Conservation (phyloP, 2,329 filamentous ascomycete genomes). For the Botryosphaeria dothidea region DNA sequence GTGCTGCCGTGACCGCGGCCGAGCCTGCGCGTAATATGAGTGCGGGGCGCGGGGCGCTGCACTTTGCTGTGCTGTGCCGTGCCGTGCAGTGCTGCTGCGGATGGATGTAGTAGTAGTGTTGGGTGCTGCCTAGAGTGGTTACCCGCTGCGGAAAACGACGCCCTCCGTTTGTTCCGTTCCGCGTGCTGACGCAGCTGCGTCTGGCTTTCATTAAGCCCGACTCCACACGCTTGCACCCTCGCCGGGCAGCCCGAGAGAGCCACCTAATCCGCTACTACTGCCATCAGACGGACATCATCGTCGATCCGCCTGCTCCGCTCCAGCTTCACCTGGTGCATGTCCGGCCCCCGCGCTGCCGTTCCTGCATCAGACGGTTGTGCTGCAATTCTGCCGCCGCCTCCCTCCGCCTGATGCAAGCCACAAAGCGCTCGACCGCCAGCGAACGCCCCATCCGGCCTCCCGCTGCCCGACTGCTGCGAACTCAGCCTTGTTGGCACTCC, state of each 20-base stretch:
- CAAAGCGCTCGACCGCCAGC: neutral
- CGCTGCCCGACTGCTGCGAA: neutral
- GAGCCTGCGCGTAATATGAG: neutral
- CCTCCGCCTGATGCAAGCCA: slow-evolving; percentile 1
- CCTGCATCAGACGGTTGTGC: slow-evolving; percentile 1
- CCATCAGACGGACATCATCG: slow-evolving; percentile 1
- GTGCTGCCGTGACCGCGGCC: neutral
- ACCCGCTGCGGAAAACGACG: neutral
- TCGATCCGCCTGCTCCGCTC: neutral
- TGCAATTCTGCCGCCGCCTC: neutral
- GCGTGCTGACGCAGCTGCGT: slow-evolving; percentile 11
- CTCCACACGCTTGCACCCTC: neutral
- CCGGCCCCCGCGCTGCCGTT: neutral
- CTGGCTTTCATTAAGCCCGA: slow-evolving; percentile 9
- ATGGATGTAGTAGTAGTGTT: neutral
- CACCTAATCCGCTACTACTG: neutral
- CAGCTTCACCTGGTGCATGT: too few relatives aligned
- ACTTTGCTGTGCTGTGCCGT: neutral
- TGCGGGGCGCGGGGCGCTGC: too few relatives aligned
- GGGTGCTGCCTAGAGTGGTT: neutral
- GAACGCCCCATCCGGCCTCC: neutral
- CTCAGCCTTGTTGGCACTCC: slow-evolving; percentile 5
- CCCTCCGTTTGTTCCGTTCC: neutral
- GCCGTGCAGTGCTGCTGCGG: neutral
- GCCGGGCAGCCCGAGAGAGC: neutral